Percentiles rank a stretch among this genome's conserved stretches.
Conservation (phyloP, 78 protist genomes). For the Planoprotostelium fungivorum region DNA sequence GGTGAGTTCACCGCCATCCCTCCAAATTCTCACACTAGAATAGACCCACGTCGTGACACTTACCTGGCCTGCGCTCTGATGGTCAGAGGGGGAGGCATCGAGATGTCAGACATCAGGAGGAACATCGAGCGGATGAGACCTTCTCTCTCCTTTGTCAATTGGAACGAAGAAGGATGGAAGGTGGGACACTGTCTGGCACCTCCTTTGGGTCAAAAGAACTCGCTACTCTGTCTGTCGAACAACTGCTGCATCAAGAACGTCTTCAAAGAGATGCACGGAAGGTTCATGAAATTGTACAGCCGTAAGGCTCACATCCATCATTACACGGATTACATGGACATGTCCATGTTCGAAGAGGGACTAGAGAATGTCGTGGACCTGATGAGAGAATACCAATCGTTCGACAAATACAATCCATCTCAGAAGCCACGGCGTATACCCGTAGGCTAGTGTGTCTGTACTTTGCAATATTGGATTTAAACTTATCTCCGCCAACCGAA, state of each 20-base stretch:
- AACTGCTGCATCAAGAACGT: conserved; percentile 10
- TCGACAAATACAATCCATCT: not conserved
- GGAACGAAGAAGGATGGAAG: conserved; percentile 35
- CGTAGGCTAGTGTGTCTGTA: too few species aligned
- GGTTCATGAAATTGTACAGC: conserved; percentile 35
- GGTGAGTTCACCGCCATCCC: conserved; percentile 1
- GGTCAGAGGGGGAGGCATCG: conserved; percentile 51
- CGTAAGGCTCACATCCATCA: conserved; percentile 43
- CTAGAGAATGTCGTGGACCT: not conserved
- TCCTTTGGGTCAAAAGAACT: conserved; percentile 22
- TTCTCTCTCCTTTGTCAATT: not conserved
- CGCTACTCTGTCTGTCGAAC: conserved; percentile 59
- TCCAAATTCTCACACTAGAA: not conserved
- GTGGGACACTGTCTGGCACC: conserved; percentile 35
- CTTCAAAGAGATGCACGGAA: not conserved
- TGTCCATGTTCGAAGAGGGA: not conserved
- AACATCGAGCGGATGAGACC: conserved; percentile 31
- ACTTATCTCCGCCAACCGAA: too few species aligned
- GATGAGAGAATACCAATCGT: not conserved
- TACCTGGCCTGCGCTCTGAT: conserved; percentile 51
- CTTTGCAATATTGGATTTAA: too few species aligned
- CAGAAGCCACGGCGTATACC: not conserved
- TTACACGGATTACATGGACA: conserved; percentile 34
- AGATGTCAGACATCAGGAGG: conserved; percentile 56
- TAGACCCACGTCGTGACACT: not conserved